Evolutionary conservation across 352 stramenopile genomes (phyloP), one percentile per base, ranked within the genome.

Genomic region (Globisporangium lucens): DNA sequence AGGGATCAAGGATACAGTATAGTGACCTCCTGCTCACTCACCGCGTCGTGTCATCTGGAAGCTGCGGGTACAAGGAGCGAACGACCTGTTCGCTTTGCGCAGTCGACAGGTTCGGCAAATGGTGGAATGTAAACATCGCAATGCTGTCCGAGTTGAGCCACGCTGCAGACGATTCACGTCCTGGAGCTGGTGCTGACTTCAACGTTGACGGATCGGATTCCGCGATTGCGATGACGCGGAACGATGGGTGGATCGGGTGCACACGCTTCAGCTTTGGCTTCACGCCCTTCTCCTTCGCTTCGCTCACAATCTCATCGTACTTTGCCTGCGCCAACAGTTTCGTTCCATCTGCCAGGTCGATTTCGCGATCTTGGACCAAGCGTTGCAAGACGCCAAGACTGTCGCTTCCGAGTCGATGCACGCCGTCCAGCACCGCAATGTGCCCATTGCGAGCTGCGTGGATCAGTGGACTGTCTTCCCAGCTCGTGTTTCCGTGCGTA

Each of bases 381-480:
- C 88, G 77, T 66, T 95, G 87, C 51, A 98, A 77, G 0, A 95
- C 87, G 4, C 85, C 81, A 7, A 99, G 78, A 30, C 90, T 97
- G 78, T 98, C 95, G 20, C 85, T 82, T 12, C 88, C 79, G 5
- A 99, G 77, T 13, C 95, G 97, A 62, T 99, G 93, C 8, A 98
- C 82, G 22, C 95, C 95, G 82, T 99, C 97, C 3, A 99, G 69
- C 49, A 99, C 85, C 0, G 85, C 83, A 3, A 97, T 68, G 61
- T 91, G 79, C 0, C 96, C 97, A 35, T 87, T 76, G 17, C 87
- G 68, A 56, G 94, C 94, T 6, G 96, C 94, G 65, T 90, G 80
- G 22, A 98, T 89, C 4, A 99, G 73, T 9, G 95, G 93, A 52
- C 91, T 98, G 60, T 98, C 83, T 69, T 94, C 86, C 97, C 97